Base-by-base conservation (phyloP, 2,329 filamentous ascomycete genomes). In the Decorospora gaudefroyi region DNA sequence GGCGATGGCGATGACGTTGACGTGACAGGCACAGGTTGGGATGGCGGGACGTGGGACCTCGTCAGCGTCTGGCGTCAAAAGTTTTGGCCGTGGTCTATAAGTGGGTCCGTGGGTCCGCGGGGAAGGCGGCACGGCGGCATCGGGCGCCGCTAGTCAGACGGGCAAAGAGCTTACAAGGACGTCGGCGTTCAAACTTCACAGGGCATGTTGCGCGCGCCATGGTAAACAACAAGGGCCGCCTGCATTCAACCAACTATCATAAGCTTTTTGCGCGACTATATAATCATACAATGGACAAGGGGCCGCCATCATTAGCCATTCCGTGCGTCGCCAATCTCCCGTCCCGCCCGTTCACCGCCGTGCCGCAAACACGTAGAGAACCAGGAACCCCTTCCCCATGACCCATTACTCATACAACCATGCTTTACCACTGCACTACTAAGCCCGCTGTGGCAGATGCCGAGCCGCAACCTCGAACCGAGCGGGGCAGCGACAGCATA, bases 231-330 rank as follows among this genome's bases (percentile, higher is more conserved):
- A 49, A 49, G 53, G 50, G 52, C 55, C 57, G 42, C 59, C 57
- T 62, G 55, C 57, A 59, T 61, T 62, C 39, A 21, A 41, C n/a
- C 43, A 53, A 60, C 48, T 57, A 62, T 44, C 57, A 53, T 41
- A 47, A 51, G 53, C 50, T 59, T 61, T 59, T 56, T 25, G 45
- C 50, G 55, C 48, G n/a, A 58, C 57, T 68, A 66, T 59, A 62
- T 69, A 68, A 64, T 68, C 58, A 67, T 68, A 69, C 65, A 69
- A 57, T 52, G 28, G 52, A 67, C 64, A 64, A 61, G 40, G 50
- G 52, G 48, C 64, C 64, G 46, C 63, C 62, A 49, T 61, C 56
- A 49, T 62, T 55, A 64, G 43, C 49, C 55, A 49, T 48, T 37
- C 36, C 40, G 29, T 21, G 27, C 29, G 25, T 34, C 32, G 16